Evolutionary conservation across 176 grass and related monocot genomes (phyloP).

Genomic region (Eleusine indica): DNA sequence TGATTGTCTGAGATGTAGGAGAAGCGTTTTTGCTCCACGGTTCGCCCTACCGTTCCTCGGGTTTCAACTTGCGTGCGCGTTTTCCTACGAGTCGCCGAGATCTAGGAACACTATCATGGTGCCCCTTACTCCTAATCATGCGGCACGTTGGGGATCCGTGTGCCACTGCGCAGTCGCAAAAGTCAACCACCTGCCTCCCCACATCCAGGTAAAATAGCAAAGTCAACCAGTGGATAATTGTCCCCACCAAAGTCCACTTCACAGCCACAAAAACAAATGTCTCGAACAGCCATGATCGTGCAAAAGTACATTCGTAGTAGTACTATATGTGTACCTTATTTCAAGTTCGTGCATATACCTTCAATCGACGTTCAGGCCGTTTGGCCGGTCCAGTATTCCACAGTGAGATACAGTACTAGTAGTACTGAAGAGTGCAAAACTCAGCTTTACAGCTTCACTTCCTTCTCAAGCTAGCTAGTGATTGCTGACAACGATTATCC

Average conservation of each 20-base stretch:
- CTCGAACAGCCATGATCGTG: not conserved
- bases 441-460: not conserved
- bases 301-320: not conserved
- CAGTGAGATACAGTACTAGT: not conserved
- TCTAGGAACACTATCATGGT: constrained; percentile 15
- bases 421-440: not conserved
- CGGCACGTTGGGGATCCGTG: constrained; percentile 14
- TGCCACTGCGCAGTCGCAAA: not conserved
- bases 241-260: not conserved
- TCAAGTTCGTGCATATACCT: not conserved
- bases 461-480: too few species aligned
- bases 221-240: constrained; percentile 24
- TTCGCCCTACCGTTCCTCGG: constrained; percentile 8
- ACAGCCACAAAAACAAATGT: not conserved
- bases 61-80: constrained; percentile 9
- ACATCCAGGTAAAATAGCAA: not conserved
- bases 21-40: not conserved
- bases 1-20: not conserved
- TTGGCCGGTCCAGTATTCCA: not conserved
- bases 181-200: not conserved
- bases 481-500: not conserved
- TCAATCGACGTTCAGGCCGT: not conserved
- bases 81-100: not conserved
- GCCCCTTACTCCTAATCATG: constrained; percentile 27
- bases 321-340: not conserved